A percentile compares a stretch with the other conserved stretches of the same genome.
Evolutionary conservation across 2,329 filamentous ascomycete species (phyloP).

Genomic region (Neurospora sp.): DNA sequence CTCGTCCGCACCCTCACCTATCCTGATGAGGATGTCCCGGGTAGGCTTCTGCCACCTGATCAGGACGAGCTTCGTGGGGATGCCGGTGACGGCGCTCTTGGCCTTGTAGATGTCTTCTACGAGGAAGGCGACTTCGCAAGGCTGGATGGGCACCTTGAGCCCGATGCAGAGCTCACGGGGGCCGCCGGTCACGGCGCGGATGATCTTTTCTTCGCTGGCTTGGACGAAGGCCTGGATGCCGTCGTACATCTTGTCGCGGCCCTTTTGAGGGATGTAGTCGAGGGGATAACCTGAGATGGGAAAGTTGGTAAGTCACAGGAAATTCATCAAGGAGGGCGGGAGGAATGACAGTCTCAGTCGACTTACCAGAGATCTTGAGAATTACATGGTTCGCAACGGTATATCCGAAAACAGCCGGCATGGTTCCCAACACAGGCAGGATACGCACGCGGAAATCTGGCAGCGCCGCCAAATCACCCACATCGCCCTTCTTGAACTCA

Average conservation of each 20-base stretch:
- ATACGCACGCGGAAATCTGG: slow-evolving; percentile 94
- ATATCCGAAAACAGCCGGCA: slow-evolving; percentile 94
- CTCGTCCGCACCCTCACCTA: slow-evolving; percentile 57
- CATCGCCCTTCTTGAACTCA: slow-evolving; percentile 75
- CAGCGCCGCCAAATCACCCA: slow-evolving; percentile 78
- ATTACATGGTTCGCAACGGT: slow-evolving; percentile 89
- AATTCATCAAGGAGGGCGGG: neutral
- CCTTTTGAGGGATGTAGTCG: slow-evolving; percentile 73
- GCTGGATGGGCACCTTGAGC: slow-evolving; percentile 67
- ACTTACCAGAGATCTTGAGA: slow-evolving; percentile 51
- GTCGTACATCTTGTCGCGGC: slow-evolving; percentile 86
- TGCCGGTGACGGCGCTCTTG: slow-evolving; percentile 70
- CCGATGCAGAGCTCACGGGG: slow-evolving; percentile 49
- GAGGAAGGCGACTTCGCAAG: slow-evolving; percentile 76
- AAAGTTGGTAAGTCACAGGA: neutral
- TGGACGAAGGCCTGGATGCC: slow-evolving; percentile 68
- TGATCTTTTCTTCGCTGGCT: slow-evolving; percentile 66
- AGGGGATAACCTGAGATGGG: slow-evolving; percentile 59
- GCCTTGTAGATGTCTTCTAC: slow-evolving; percentile 83
- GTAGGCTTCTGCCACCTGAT: slow-evolving; percentile 70
- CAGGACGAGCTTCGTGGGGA: slow-evolving; percentile 70
- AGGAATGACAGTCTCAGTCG: neutral
- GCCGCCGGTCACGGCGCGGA: slow-evolving; percentile 38
- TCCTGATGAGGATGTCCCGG: slow-evolving; percentile 29
- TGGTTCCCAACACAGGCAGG: slow-evolving; percentile 85